phyloP scores from a whole-genome alignment of 768 basidiomycete species.

The Plicaturopsis crispa region DNA sequence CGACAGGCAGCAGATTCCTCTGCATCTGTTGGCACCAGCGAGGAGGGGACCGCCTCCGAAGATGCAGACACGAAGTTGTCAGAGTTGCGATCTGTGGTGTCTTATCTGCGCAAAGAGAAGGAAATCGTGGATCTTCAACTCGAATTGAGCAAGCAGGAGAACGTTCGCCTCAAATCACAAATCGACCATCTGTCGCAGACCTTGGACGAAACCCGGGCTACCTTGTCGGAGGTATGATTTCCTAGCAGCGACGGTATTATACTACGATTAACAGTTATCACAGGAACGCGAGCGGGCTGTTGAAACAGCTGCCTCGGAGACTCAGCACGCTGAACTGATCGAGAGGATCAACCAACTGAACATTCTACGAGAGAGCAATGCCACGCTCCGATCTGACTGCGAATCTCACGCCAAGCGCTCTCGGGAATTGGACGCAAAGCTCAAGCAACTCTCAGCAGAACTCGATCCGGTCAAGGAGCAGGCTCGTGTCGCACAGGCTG shows the following conservation, averaged over 20 bases:
- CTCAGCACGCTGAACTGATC: conserved; percentile 78
- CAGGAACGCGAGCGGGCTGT: conserved; percentile 81
- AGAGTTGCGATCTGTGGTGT: conserved; percentile 71
- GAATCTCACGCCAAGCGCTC: conserved; percentile 65
- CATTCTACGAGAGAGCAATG: conserved; percentile 82
- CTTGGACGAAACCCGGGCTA: conserved; percentile 61
- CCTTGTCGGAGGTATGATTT: conserved; percentile 56
- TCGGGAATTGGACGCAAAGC: conserved; percentile 56
- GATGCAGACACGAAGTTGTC: conserved; percentile 58
- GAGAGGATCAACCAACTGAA: conserved; percentile 85
- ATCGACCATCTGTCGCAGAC: conserved; percentile 65
- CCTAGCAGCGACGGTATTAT: background rate
- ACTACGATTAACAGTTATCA: conserved; percentile 3
- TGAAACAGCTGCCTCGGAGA: conserved; percentile 59
- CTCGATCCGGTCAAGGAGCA: conserved; percentile 74
- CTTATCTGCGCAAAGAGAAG: conserved; percentile 84
- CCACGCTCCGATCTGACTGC: conserved; percentile 71
- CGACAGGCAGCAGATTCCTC: conserved; percentile 58
- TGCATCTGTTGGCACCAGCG: conserved; percentile 27
- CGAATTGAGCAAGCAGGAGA: conserved; percentile 71
- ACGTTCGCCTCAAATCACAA: conserved; percentile 62
- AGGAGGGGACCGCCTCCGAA: conserved; percentile 36
- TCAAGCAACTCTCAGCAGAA: conserved; percentile 49
- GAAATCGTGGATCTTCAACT: conserved; percentile 87
- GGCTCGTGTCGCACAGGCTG: conserved; percentile 57